Base-by-base conservation (phyloP, 495 filamentous ascomycete genomes). In the Annulohypoxylon bovei region DNA sequence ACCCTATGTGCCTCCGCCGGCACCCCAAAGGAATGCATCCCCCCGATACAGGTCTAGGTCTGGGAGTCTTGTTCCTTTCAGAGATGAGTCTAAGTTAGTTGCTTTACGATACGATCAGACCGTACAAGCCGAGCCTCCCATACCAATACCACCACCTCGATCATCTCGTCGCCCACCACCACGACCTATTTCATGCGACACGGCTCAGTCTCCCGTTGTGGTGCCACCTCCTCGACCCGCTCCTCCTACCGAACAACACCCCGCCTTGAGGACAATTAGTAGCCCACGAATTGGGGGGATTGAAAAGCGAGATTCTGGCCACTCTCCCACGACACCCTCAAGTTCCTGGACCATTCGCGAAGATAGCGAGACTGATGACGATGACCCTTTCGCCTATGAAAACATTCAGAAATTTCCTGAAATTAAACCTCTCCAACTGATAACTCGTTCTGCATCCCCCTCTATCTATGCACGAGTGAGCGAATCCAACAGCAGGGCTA, bases 41-140 rank as follows among this genome's bases (percentile, higher is more conserved):
- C 70, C 77, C 71, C 81, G 78, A 62, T 70, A 77, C 68, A 79
- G 72, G 61, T 70, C 65, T 46, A 67, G 72, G 54, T 72, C 77
- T 30, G 23, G 75, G 58, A 67, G 74, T 49, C 69, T 82, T 42
- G 71, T 79, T 35, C 73, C 82, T 28, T 83, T 84, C 68, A 78
- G 81, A 49, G 81, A 81, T 62, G 83, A 85, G 73, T 77, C 79
- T 27, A 80, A 78, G 70, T 73, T 87, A 66, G 80, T 84, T 49
- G 85, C 78, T 33, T 68, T 89, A 49, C 82, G 85, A 16, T 89
- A 89, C 76, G 84, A 88, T 67, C 79, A 87, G 67, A 87, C 86
- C 12, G 74, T 80, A 30, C 80, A 84, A 65, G 84, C 83, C 14
- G 81, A 88, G 70, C 84, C 85, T 28, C 87, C 88, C 6, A 86